phyloP scores from a whole-genome alignment of 208 protist genomes.

The Leishmania arabica region DNA sequence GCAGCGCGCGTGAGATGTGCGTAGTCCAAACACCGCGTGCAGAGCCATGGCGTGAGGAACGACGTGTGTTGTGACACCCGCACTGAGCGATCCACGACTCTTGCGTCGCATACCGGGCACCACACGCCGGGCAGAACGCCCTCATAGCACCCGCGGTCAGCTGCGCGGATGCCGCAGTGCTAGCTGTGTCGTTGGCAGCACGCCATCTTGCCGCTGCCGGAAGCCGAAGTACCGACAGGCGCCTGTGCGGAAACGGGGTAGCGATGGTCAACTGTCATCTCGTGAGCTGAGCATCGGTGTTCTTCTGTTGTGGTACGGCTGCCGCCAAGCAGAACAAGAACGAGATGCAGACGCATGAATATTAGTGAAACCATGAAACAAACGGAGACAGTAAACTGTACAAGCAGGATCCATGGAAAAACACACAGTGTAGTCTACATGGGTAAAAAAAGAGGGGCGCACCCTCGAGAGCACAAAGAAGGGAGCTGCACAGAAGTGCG shows the following conservation, averaged over 20 bases:
- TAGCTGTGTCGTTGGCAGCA: not conserved
- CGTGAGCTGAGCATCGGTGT: not conserved
- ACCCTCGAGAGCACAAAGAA: not conserved
- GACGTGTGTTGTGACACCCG: not conserved
- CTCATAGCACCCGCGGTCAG: not conserved
- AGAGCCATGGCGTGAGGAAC: not conserved
- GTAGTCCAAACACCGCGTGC: not conserved
- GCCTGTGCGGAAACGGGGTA: not conserved
- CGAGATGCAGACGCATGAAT: not conserved
- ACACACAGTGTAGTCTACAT: not conserved
- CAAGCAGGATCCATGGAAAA: not conserved
- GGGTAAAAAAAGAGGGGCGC: not conserved
- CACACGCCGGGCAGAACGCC: not conserved
- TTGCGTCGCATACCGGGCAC: not conserved
- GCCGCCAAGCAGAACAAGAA: not conserved
- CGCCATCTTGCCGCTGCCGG: not conserved
- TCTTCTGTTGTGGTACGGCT: not conserved
- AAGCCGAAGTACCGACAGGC: not conserved
- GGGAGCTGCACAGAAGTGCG: not conserved
- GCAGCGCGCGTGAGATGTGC: not conserved
- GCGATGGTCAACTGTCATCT: too few species aligned
- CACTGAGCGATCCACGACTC: not conserved
- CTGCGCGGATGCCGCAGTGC: not conserved
- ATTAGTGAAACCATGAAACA: not conserved
- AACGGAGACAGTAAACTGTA: not conserved